Conservation (phyloP, 257 asterid genomes). For the Vinca minor region DNA sequence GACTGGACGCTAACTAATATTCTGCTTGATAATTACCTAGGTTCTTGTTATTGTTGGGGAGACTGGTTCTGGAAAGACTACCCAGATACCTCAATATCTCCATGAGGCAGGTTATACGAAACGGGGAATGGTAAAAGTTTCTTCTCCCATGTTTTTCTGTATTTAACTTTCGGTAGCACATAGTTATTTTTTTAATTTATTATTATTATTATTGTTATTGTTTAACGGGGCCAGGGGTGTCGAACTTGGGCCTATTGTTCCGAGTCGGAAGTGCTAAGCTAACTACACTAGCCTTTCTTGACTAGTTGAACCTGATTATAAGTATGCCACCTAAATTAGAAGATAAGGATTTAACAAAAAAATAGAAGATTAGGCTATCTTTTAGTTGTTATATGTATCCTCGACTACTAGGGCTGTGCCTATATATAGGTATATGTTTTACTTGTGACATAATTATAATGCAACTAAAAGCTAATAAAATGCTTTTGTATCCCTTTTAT, state of each 20-base stretch:
- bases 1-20: background rate
- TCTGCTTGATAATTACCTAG: conserved; percentile 28
- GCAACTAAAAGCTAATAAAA: background rate
- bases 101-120: conserved; percentile 85
- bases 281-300: background rate
- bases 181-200: too few relatives aligned
- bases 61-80: conserved; percentile 93
- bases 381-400: background rate
- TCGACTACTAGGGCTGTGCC: background rate
- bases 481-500: background rate
- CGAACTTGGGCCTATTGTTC: too few relatives aligned
- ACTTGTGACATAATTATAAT: background rate
- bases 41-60: conserved; percentile 96
- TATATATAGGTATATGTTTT: background rate
- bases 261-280: too few relatives aligned
- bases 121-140: conserved; percentile 53
- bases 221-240: too few relatives aligned
- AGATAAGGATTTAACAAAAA: background rate
- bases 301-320: background rate
- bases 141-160: background rate
- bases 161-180: background rate
- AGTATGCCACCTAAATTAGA: too few relatives aligned
- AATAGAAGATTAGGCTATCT: background rate
- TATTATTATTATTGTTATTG: too few relatives aligned
- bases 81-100: conserved; percentile 91